Conservation (phyloP, 2,329 filamentous ascomycete genomes). For the Fusarium domesticum region DNA sequence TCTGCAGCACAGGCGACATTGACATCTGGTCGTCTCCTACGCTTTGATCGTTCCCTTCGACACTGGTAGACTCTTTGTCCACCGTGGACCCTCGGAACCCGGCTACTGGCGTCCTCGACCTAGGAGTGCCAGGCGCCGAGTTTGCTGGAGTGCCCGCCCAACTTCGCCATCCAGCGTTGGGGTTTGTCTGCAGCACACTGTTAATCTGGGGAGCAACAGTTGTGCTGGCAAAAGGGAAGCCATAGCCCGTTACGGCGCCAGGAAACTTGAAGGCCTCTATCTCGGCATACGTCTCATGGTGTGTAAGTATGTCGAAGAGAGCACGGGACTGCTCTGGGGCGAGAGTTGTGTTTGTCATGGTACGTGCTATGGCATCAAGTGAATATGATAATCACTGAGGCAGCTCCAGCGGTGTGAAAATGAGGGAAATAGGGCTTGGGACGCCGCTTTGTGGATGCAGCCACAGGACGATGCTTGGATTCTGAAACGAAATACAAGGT, state of each 20-base stretch:
- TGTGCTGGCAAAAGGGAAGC: slow-evolving; percentile 59
- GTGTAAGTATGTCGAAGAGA: slow-evolving; percentile 58
- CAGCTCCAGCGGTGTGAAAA: background rate
- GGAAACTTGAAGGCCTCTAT: slow-evolving; percentile 69
- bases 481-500: no score
- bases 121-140: slow-evolving; percentile 29
- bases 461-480: no score
- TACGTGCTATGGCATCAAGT: slow-evolving; percentile 14
- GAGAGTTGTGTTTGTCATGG: slow-evolving; percentile 28
- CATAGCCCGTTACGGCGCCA: slow-evolving; percentile 62
- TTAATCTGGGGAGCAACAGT: slow-evolving; percentile 14
- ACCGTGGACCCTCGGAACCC: background rate
- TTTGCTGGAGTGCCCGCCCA: slow-evolving; percentile 24
- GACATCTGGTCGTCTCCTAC: slow-evolving; percentile 35
- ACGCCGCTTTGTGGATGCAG: no score
- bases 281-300: slow-evolving; percentile 61
- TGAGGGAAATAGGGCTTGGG: no score
- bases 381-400: background rate
- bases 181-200: slow-evolving; percentile 6
- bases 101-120: slow-evolving; percentile 25
- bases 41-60: slow-evolving; percentile 21
- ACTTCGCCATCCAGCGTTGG: slow-evolving; percentile 18
- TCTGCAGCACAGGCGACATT: slow-evolving; percentile 64
- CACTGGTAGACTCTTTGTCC: slow-evolving; percentile 4
- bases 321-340: slow-evolving; percentile 46